These are phyloP conservation scores for Pterulicium gracile DNA, from an alignment of 1,284 basidiomycete species.

Conservation along the genomic window DNA sequence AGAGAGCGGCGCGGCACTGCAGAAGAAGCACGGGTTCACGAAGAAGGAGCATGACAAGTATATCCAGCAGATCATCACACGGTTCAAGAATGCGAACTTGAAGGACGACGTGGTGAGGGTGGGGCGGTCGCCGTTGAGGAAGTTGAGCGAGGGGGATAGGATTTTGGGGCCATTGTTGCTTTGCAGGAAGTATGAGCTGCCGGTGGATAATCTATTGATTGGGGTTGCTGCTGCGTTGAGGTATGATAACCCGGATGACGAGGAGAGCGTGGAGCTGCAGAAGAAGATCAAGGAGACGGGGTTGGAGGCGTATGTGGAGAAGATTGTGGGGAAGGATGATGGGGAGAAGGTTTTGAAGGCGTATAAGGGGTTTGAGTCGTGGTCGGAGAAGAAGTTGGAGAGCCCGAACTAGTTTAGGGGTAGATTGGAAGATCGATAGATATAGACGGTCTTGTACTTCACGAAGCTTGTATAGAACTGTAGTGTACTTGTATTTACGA, in stretches of 20 bases:
- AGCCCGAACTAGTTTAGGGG: too few species aligned
- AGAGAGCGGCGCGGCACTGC: constrained; percentile 16
- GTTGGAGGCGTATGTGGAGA: too few species aligned
- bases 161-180: constrained; percentile 22
- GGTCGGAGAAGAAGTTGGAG: too few species aligned
- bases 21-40: constrained; percentile 13
- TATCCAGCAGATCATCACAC: constrained; percentile 21
- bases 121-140: constrained; percentile 26
- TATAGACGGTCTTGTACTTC: too few species aligned
- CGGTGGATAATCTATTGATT: constrained; percentile 19
- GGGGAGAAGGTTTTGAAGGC: too few species aligned
- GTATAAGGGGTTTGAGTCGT: too few species aligned
- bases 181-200: constrained; percentile 23
- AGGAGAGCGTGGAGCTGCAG: constrained; percentile 21
- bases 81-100: constrained; percentile 25
- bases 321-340: too few species aligned
- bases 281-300: constrained; percentile 17
- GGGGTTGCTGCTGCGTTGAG: constrained; percentile 26
- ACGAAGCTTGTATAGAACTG: too few species aligned
- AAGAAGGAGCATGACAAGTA: constrained; percentile 20
- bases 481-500: too few species aligned
- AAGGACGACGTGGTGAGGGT: constrained; percentile 26
- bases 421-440: too few species aligned
- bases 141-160: constrained; percentile 23
- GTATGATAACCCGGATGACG: constrained; percentile 22